Conservation (phyloP, 1,284 basidiomycete genomes). For the Leccinum angustisporum region DNA sequence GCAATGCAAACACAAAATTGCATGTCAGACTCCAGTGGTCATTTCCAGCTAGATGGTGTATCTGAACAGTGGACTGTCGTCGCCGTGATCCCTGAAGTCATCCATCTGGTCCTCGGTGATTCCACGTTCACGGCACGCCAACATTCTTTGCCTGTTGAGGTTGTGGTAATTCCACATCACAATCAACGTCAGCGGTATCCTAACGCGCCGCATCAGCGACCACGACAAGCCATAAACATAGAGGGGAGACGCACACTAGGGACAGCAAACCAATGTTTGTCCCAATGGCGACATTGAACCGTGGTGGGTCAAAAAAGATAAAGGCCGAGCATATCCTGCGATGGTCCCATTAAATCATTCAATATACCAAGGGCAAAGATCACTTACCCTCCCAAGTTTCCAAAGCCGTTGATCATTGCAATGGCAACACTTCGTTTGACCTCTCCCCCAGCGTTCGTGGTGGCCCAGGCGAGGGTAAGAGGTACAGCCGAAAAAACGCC, state of each 20-base stretch:
- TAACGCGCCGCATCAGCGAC: constrained; percentile 16
- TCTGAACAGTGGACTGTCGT: constrained; percentile 49
- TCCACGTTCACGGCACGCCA: constrained; percentile 36
- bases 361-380: neutral
- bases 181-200: constrained; percentile 22
- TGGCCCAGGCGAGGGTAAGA: constrained; percentile 54
- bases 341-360: constrained; percentile 1
- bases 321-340: constrained; percentile 44
- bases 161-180: constrained; percentile 40
- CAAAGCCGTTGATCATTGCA: constrained; percentile 55
- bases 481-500: constrained; percentile 56
- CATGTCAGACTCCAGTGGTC: neutral
- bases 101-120: constrained; percentile 37
- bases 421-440: constrained; percentile 50
- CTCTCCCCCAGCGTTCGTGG: constrained; percentile 56
- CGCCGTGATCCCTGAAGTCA: constrained; percentile 44
- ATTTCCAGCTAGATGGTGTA: constrained; percentile 22
- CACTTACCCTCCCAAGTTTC: constrained; percentile 52
- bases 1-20: neutral
- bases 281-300: constrained; percentile 48
- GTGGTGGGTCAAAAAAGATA: constrained; percentile 45
- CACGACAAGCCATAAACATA: neutral
- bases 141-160: constrained; percentile 42
- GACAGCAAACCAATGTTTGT: constrained; percentile 35
- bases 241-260: constrained; percentile 27